Percentiles rank a stretch among this genome's conserved stretches.
Evolutionary conservation across 2,329 filamentous ascomycete species (phyloP).

Genomic region (Xylaria sp.): DNA sequence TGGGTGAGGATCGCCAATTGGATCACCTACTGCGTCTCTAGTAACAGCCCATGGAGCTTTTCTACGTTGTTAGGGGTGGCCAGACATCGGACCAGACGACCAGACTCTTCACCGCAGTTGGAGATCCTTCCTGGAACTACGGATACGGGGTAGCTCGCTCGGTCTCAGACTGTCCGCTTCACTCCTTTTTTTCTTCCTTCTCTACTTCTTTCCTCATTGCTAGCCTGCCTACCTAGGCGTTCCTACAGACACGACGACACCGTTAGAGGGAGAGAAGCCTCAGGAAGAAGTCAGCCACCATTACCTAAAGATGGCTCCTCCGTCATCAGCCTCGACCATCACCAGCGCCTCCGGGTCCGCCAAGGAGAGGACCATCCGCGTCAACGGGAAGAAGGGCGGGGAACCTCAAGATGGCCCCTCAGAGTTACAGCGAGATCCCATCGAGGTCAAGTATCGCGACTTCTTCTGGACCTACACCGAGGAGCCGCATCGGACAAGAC

Average conservation of each 20-base stretch:
- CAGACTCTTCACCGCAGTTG: constrained; percentile 17
- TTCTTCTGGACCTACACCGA: constrained; percentile 99
- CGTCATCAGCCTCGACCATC: constrained; percentile 33
- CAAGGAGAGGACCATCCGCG: constrained; percentile 30
- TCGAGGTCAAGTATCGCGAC: constrained; percentile 53
- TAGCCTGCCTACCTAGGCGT: neutral
- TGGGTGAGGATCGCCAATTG: constrained; percentile 24
- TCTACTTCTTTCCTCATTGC: neutral
- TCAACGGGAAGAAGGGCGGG: constrained; percentile 26
- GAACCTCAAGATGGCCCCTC: constrained; percentile 14
- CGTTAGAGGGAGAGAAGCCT: constrained; percentile 3
- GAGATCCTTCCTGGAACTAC: too few species aligned
- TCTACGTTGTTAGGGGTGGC: too few species aligned
- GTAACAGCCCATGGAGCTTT: constrained; percentile 14
- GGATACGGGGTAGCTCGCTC: too few species aligned
- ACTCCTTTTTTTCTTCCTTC: neutral
- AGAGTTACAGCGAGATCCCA: constrained; percentile 40
- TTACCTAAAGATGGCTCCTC: constrained; percentile 32
- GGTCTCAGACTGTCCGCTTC: neutral
- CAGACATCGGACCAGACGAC: neutral
- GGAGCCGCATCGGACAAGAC: constrained; percentile 89
- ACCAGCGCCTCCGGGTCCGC: constrained; percentile 27
- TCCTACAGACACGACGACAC: neutral
- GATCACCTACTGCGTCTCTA: too few species aligned
- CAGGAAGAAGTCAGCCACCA: neutral